Percentiles rank a stretch among this genome's conserved stretches.
phyloP scores from a whole-genome alignment of 106 monocot genomes.

The Dendrobium officinale region DNA sequence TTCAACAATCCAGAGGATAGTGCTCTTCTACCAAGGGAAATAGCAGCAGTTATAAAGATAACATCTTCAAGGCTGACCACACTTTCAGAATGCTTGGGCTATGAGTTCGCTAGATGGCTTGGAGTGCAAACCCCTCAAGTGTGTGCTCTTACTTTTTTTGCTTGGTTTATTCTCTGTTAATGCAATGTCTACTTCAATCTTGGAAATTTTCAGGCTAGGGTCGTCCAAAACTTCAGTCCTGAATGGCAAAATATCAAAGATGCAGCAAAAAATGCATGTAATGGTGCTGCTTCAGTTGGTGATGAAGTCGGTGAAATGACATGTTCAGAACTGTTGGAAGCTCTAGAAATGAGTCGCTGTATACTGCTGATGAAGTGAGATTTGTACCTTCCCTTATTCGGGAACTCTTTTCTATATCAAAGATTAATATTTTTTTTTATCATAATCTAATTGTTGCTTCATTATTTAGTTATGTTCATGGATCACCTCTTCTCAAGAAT shows the following conservation, averaged over 20 bases:
- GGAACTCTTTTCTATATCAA: not conserved
- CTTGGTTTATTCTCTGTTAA: not conserved
- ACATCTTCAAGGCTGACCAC: slow-evolving; percentile 83
- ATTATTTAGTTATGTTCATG: slow-evolving; percentile 75
- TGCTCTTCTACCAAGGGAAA: slow-evolving; percentile 32
- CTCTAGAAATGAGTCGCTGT: slow-evolving; percentile 90
- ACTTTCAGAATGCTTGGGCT: slow-evolving; percentile 91
- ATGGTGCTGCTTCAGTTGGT: slow-evolving; percentile 26
- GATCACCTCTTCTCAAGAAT: slow-evolving; percentile 67
- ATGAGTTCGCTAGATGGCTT: slow-evolving; percentile 84
- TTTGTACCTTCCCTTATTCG: not conserved
- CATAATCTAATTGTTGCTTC: slow-evolving; percentile 2
- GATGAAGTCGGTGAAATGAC: slow-evolving; percentile 82
- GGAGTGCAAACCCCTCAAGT: slow-evolving; percentile 85
- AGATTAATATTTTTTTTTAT: not conserved
- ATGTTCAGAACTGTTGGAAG: slow-evolving; percentile 83
- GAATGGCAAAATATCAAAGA: slow-evolving; percentile 88
- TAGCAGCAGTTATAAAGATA: slow-evolving; percentile 82
- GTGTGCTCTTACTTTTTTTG: not conserved
- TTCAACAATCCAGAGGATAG: slow-evolving; percentile 28
- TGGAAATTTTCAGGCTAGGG: slow-evolving; percentile 52
- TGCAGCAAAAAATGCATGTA: slow-evolving; percentile 69
- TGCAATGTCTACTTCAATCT: not conserved
- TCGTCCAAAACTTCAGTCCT: slow-evolving; percentile 53
- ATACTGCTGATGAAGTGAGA: slow-evolving; percentile 83